Evolutionary conservation across 1,139 yeast genomes (phyloP).

Genomic region (Hemisphaericaspora xylanilytica): DNA sequence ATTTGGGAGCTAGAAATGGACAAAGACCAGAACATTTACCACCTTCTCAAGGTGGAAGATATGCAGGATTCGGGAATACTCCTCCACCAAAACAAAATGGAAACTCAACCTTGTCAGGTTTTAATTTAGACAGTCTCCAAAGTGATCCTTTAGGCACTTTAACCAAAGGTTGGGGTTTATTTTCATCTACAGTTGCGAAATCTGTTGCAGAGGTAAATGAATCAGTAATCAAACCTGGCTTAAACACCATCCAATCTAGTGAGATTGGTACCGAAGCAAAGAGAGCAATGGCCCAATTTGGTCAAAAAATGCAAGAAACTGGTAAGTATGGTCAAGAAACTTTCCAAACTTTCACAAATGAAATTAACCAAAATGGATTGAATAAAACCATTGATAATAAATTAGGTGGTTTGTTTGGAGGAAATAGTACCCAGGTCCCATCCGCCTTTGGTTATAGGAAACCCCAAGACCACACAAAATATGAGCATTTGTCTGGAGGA

Average conservation of each 20-base stretch:
- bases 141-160: conserved; percentile 86
- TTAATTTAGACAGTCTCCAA: conserved; percentile 75
- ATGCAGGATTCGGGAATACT: conserved; percentile 85
- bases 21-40: conserved; percentile 75
- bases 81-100: conserved; percentile 48
- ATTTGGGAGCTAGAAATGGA: conserved; percentile 70
- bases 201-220: conserved; percentile 86
- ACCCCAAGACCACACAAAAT: conserved; percentile 58
- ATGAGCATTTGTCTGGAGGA: conserved; percentile 52
- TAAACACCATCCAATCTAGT: conserved; percentile 75
- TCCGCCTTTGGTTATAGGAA: conserved; percentile 70
- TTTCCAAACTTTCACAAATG: conserved; percentile 60
- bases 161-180: conserved; percentile 90
- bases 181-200: conserved; percentile 78
- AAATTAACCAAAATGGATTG: conserved; percentile 33
- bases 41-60: conserved; percentile 94
- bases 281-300: conserved; percentile 93
- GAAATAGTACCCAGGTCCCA: conserved; percentile 35
- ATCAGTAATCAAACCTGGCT: conserved; percentile 82
- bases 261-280: conserved; percentile 79
- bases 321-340: conserved; percentile 70
- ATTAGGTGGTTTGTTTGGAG: conserved; percentile 51
- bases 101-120: conserved; percentile 45
- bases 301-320: conserved; percentile 89
- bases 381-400: conserved; percentile 44